Conservation (phyloP, 352 stramenopile genomes). For the Phytophthora parvispora region DNA sequence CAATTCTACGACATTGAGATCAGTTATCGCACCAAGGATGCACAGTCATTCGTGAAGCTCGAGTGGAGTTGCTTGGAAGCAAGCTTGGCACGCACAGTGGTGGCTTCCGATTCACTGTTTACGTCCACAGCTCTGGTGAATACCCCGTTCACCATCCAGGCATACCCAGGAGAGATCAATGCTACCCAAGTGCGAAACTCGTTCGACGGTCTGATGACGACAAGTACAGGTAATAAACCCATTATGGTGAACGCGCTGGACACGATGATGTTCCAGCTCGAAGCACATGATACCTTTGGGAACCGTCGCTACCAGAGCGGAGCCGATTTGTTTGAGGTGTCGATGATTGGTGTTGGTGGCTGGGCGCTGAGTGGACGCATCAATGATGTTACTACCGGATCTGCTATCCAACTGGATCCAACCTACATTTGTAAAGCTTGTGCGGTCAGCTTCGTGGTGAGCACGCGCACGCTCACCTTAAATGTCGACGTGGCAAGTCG, state of each 20-base stretch:
- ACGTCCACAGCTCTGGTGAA: constrained; percentile 47
- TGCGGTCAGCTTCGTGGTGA: constrained; percentile 51
- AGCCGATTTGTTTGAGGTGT: constrained; percentile 84
- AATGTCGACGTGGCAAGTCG: constrained; percentile 67
- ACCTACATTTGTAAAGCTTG: constrained; percentile 68
- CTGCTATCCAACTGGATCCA: constrained; percentile 56
- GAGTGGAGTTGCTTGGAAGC: constrained; percentile 73
- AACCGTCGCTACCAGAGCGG: constrained; percentile 93
- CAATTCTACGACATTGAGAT: constrained; percentile 87
- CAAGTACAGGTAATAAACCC: constrained; percentile 24
- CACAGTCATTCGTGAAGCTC: constrained; percentile 87
- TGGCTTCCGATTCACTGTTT: constrained; percentile 45
- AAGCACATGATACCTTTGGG: constrained; percentile 76
- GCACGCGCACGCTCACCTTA: constrained; percentile 58
- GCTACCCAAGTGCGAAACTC: constrained; percentile 63
- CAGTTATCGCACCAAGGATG: constrained; percentile 85
- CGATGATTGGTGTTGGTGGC: constrained; percentile 77
- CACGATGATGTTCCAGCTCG: constrained; percentile 77
- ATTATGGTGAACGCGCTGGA: constrained; percentile 53
- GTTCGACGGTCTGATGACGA: constrained; percentile 64
- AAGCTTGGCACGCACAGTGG: constrained; percentile 28
- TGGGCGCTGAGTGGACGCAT: constrained; percentile 91
- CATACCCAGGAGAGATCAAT: constrained; percentile 85
- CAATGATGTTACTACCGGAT: constrained; percentile 72
- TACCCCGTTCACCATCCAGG: constrained; percentile 68